phyloP scores from a whole-genome alignment of 371 early-diverging fungal genomes.

The Syncephalastrum contaminatum region DNA sequence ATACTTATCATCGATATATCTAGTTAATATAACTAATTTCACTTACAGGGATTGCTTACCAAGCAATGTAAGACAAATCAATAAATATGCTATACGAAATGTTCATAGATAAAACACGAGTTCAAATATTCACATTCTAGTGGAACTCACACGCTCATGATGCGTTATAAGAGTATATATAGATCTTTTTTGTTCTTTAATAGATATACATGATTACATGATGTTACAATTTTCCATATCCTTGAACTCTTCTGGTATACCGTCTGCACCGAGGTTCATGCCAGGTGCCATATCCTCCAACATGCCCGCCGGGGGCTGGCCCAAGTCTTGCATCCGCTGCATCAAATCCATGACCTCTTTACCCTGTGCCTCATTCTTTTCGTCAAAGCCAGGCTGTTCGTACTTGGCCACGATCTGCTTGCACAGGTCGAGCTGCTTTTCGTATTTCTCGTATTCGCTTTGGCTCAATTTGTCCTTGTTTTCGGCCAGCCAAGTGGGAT shows the following conservation, averaged over 20 bases:
- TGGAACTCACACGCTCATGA: no score
- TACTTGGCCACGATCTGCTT: conserved; percentile 76
- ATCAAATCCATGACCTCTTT: conserved; percentile 81
- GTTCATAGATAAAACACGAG: no score
- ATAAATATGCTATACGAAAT: no score
- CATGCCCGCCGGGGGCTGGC: conserved; percentile 90
- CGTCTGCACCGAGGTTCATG: conserved; percentile 74
- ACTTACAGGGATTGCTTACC: no score
- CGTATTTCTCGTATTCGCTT: conserved; percentile 72
- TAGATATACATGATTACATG: conserved; percentile 28
- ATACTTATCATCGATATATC: no score
- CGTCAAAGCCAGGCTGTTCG: conserved; percentile 64
- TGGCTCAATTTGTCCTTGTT: conserved; percentile 67
- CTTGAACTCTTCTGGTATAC: conserved; percentile 67
- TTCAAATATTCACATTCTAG: no score
- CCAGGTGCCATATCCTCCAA: conserved; percentile 89
- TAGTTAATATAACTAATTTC: no score
- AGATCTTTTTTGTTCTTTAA: no score
- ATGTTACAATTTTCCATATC: conserved; percentile 53
- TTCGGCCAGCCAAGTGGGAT: conserved; percentile 80
- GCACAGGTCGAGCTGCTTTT: conserved; percentile 72
- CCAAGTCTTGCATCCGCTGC: conserved; percentile 94
- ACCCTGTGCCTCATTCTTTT: conserved; percentile 62
- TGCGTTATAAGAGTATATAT: no score
- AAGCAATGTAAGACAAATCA: no score